A percentile compares a stretch with the other conserved stretches of the same genome.
Evolutionary conservation across 768 basidiomycete species (phyloP).

Genomic region (Boletus bicolor): DNA sequence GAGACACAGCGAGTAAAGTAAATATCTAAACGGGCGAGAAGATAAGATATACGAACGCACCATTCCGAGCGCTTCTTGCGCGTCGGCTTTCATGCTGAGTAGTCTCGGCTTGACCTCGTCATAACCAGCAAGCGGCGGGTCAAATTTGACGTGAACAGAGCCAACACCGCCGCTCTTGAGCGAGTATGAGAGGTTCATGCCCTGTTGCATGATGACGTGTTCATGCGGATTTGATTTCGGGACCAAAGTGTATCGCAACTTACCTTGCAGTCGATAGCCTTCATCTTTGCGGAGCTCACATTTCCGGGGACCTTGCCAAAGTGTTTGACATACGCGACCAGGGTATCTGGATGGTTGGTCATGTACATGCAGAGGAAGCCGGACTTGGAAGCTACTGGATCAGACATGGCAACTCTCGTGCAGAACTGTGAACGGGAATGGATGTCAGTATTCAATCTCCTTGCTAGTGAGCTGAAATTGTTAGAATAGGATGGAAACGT

Average conservation of each 20-base stretch:
- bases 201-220: slow-evolving; percentile 35
- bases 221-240: not conserved
- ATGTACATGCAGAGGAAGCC: slow-evolving; percentile 81
- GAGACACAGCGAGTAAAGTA: not conserved
- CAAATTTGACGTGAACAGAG: slow-evolving; percentile 54
- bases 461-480: not conserved
- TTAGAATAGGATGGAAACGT: not conserved
- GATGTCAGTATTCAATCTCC: not conserved
- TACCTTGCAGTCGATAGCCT: slow-evolving; percentile 64
- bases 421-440: not conserved
- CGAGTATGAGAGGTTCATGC: slow-evolving; percentile 67
- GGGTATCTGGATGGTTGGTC: slow-evolving; percentile 78
- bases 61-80: slow-evolving; percentile 79
- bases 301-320: slow-evolving; percentile 59
- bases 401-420: slow-evolving; percentile 42
- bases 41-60: slow-evolving; percentile 36
- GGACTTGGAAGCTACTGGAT: slow-evolving; percentile 74
- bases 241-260: slow-evolving; percentile 4
- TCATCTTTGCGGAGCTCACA: slow-evolving; percentile 67
- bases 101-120: slow-evolving; percentile 81
- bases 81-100: slow-evolving; percentile 74
- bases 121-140: slow-evolving; percentile 71
- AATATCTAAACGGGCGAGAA: not conserved
- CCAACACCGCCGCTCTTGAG: slow-evolving; percentile 45
- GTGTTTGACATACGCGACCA: slow-evolving; percentile 80